Conservation (phyloP, 179 eudicot genomes). For the Pouteria campechiana region DNA sequence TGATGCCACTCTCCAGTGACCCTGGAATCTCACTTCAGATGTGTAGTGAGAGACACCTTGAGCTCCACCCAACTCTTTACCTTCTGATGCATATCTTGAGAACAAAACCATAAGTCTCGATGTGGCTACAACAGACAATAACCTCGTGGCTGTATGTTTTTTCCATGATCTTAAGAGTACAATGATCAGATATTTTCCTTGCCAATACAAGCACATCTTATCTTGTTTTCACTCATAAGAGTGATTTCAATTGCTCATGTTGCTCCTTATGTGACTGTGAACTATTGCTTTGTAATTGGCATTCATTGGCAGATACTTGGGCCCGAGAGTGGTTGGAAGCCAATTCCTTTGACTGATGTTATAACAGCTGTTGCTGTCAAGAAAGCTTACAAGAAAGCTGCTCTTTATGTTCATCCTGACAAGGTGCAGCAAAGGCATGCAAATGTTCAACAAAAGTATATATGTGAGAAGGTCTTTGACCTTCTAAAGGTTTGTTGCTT, state of each 20-base stretch:
- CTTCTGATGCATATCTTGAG: no score
- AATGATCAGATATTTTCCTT: not conserved
- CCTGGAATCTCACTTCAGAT: no score
- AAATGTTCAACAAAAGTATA: constrained; percentile 76
- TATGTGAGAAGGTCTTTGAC: constrained; percentile 94
- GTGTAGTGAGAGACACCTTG: no score
- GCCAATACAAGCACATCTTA: not conserved
- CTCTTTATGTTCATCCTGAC: constrained; percentile 94
- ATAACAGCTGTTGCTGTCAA: constrained; percentile 67
- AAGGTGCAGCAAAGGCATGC: constrained; percentile 96
- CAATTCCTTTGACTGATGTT: constrained; percentile 67
- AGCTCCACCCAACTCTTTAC: no score
- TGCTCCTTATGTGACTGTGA: not conserved
- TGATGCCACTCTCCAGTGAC: no score
- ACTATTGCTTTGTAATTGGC: not conserved
- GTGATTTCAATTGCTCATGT: not conserved
- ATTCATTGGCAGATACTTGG: constrained; percentile 61
- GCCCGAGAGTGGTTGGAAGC: constrained; percentile 88
- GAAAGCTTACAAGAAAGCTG: constrained; percentile 89
- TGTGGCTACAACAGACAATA: no score
- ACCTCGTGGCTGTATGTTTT: no score
- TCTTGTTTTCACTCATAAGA: not conserved
- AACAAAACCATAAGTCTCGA: no score
- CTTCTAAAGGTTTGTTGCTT: constrained; percentile 64
- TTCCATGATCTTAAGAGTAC: not conserved